Evolutionary conservation across 108 stramenopile genomes (phyloP), one percentile per base, ranked within the genome.

Genomic region (Stephanodiscus triporus): DNA sequence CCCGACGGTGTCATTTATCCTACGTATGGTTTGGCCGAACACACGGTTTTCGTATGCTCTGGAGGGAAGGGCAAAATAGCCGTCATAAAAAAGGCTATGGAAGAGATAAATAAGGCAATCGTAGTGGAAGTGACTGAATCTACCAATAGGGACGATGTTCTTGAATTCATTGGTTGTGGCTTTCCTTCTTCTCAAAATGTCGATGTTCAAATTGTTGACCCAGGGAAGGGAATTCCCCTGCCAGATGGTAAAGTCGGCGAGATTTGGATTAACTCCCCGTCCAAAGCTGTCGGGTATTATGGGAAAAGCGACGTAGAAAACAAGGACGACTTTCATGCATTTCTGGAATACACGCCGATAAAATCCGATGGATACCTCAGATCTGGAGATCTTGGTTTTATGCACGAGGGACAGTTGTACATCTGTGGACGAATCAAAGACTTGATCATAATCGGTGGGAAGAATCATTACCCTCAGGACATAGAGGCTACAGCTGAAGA

Each of bases 381-480:
- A 63, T 97, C 98, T 8, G 99, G 98, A 6, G 99, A 99, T 85
- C 75, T 98, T 29, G 99, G 98, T 7, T 99, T 99, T 74, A 14
- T 99, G 19, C 90, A 97, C 76, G 66, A 93, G 0, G 86, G 82
- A 3, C 97, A 99, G 74, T 81, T 99, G 14, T 99, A 97, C 80
- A 90, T 99, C 66, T 95, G 94, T 66, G 97, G 97, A 13, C 85
- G 98, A 54, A 75, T 95, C 27, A 99, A 99, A 84, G 99, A 99
- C 86, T 84, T 99, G 50, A 95, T 99, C 68, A 99, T 99, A 66
- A 87, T 99, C 14, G 88, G 96, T 10, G 99, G 99, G 3, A 75
- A 97, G 19, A 99, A 99, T 75, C 96, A 99, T 65, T 99, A 98
- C 75, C 99, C 99, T 4, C 98, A 99, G 76, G 99, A 99, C 76